Base-by-base conservation (phyloP, 2,329 filamentous ascomycete genomes). In the Didymella exigua region DNA sequence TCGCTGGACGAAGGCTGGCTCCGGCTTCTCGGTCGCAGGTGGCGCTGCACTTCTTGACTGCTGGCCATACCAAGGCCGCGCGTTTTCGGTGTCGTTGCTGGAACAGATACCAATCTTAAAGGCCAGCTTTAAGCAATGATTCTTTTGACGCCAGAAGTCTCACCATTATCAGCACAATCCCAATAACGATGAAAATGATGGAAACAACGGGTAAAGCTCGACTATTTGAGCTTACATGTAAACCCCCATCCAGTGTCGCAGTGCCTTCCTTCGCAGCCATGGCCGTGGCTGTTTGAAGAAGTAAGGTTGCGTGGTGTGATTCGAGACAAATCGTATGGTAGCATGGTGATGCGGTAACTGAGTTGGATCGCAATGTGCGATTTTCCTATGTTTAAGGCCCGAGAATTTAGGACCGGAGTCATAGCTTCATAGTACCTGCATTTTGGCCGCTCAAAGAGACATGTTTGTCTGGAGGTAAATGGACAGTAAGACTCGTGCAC, bases 1-100 rank as follows among this genome's bases (percentile, higher is more conserved):
- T 14, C 37, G 41, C 38, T 56, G 29, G 13, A 52, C 19, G 24
- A 55, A 54, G 0, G 45, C 40, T 11, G 29, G 29, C n/a, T 43
- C 33, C 9, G 34, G 27, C 14, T 24, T 24, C 6, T 37, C 14
- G 4, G n/a, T 24, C 27, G 16, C 2, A 4, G 23, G 26, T 4
- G n/a, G 1, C 18, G 36, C 11, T 26, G 9, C 13, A 7, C 6
- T 6, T 13, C 1, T 4, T 1, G 8, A 1, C 10, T 10, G 23
- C 5, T 8, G 40, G 14, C 36, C 30, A 26, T n/a, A 30, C 29
- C 42, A 55, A 10, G 3, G 19, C 11, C 27, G 19, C 14, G 18
- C 10, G 7, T 16, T 41, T 2, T 16, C 30, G 19, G 11, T 5
- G 23, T 11, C 19, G 18, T 37, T 18, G 23, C 18, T 29, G 7